Evolutionary conservation across 306 rosid genomes (phyloP).

Genomic region (Pachyrhizus erosus): DNA sequence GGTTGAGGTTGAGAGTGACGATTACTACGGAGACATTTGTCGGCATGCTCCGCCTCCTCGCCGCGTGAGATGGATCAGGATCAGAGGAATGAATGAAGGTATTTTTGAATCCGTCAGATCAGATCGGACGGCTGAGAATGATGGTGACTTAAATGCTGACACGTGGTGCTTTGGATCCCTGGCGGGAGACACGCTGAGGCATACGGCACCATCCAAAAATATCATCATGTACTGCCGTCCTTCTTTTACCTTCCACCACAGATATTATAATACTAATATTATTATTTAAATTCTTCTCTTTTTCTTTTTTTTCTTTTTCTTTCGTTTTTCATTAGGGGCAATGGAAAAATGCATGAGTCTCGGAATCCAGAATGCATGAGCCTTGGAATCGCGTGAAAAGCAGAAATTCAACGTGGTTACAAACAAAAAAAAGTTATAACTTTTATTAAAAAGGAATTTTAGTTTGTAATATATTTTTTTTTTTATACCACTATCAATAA

Average conservation of each 20-base stretch:
- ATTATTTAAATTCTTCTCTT: not conserved
- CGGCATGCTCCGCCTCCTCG: constrained; percentile 54
- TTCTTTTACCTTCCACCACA: constrained; percentile 19
- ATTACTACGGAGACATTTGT: constrained; percentile 45
- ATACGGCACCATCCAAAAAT: constrained; percentile 9
- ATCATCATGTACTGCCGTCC: constrained; percentile 28
- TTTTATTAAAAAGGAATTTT: not conserved
- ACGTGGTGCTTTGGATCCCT: constrained; percentile 54
- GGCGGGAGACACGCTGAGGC: constrained; percentile 46
- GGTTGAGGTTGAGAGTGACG: not conserved
- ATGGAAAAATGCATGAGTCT: not conserved
- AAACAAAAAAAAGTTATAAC: too few species aligned
- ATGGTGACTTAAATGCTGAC: not conserved
- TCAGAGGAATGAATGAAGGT: not conserved
- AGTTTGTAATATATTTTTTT: not conserved
- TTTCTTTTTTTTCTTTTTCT: not conserved
- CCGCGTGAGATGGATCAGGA: constrained; percentile 54
- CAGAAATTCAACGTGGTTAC: not conserved
- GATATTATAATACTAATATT: not conserved
- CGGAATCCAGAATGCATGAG: not conserved
- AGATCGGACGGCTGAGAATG: constrained; percentile 41
- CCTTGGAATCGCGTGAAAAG: not conserved
- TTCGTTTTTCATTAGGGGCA: not conserved
- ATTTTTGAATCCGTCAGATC: constrained; percentile 20
- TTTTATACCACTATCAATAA: not conserved